Evolutionary conservation across 73 alveolate species (phyloP).

Genomic region (Paramecium sonneborni): DNA sequence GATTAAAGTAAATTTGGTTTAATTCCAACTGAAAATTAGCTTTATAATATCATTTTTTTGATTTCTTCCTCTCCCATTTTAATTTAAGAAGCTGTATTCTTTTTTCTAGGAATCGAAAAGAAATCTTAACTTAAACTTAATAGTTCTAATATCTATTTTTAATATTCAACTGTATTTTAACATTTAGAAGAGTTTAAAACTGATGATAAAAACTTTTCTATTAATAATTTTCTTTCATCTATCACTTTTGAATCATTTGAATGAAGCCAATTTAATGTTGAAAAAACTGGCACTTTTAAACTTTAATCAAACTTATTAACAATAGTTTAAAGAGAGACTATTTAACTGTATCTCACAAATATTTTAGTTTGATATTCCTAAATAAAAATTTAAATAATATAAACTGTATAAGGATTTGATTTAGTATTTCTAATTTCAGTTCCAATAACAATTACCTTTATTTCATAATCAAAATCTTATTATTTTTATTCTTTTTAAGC

Average conservation of each 20-base stretch:
- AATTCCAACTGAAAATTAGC: not conserved
- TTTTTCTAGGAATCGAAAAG: not conserved
- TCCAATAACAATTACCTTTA: not conserved
- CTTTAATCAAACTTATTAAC: not conserved
- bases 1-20: not conserved
- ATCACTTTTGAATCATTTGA: not conserved
- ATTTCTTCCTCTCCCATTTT: not conserved
- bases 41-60: not conserved
- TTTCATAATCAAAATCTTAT: not conserved
- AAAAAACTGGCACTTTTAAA: not conserved
- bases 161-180: not conserved
- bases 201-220: not conserved
- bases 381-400: not conserved
- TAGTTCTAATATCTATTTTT: not conserved
- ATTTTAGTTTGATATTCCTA: not conserved
- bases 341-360: slow-evolving; percentile 27
- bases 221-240: not conserved
- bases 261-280: not conserved
- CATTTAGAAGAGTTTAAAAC: slow-evolving; percentile 12
- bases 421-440: not conserved
- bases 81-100: not conserved
- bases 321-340: not conserved
- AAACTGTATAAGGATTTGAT: not conserved
- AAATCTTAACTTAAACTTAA: not conserved
- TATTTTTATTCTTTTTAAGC: not conserved